Percentiles rank a stretch among this genome's conserved stretches.
These are phyloP conservation scores for Rheum nobile DNA, from an alignment of 148 eudicot species.

Conservation along the genomic window DNA sequence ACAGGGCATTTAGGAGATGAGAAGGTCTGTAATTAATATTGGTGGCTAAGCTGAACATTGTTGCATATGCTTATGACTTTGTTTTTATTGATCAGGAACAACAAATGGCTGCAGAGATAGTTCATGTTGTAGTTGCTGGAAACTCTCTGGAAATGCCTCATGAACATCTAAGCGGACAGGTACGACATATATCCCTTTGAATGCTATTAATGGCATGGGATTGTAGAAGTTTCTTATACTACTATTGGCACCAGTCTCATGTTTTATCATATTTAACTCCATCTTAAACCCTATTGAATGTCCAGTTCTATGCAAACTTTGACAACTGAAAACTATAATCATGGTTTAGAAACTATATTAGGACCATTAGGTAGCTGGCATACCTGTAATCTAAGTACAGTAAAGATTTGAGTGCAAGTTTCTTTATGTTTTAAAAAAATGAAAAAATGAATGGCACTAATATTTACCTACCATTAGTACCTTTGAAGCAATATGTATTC, in stretches of 20 bases:
- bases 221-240: background rate
- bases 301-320: background rate
- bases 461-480: background rate
- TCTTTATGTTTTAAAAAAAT: background rate
- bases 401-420: background rate
- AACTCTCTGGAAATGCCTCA: constrained; percentile 64
- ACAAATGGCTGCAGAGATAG: constrained; percentile 70
- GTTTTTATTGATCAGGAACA: constrained; percentile 53
- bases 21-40: constrained; percentile 30
- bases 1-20: constrained; percentile 96
- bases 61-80: constrained; percentile 9
- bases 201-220: background rate
- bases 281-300: background rate
- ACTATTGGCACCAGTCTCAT: background rate
- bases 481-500: background rate
- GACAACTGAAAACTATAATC: background rate
- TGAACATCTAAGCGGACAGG: constrained; percentile 82
- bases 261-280: background rate
- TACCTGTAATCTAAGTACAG: background rate
- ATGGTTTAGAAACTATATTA: background rate
- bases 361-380: background rate
- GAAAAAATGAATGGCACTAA: background rate
- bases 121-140: constrained; percentile 92
- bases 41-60: background rate
- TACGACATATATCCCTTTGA: constrained; percentile 6